These are phyloP conservation scores for Phytomonas sp. DNA, from an alignment of 208 protist genomes.

Conservation along the genomic window DNA sequence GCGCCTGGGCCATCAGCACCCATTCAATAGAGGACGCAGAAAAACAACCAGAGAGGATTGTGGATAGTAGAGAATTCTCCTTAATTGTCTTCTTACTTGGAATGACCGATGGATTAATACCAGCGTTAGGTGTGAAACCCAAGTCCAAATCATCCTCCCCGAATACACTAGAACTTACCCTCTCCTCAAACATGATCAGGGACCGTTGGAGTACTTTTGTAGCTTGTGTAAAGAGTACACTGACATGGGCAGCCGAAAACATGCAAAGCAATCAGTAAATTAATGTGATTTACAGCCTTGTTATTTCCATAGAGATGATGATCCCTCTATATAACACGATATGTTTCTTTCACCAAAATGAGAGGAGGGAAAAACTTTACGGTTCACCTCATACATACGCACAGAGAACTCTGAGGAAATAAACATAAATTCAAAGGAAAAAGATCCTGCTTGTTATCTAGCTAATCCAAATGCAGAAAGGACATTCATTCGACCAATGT, in stretches of 20 bases:
- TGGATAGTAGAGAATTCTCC: background rate
- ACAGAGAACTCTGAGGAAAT: background rate
- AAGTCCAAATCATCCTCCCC: background rate
- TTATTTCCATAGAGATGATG: background rate
- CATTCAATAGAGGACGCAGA: background rate
- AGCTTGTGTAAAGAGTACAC: constrained; percentile 22
- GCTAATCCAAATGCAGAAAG: background rate
- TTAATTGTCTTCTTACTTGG: background rate
- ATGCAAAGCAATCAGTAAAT: constrained; percentile 8
- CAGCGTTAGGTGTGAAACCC: background rate
- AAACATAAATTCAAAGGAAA: background rate
- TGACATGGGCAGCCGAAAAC: constrained; percentile 22
- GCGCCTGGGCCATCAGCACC: background rate
- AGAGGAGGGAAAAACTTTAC: background rate
- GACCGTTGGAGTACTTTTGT: constrained; percentile 11
- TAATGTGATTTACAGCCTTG: background rate
- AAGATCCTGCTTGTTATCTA: background rate
- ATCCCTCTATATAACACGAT: background rate
- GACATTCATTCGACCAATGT: background rate
- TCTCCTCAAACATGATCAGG: constrained; percentile 12
- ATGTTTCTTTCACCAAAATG: background rate
- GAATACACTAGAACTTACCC: background rate
- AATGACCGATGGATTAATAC: background rate
- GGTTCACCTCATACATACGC: background rate
- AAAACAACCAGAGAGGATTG: background rate